A percentile compares a stretch with the other conserved stretches of the same genome.
Evolutionary conservation across 2,329 filamentous ascomycete genomes (phyloP).

Genomic region (Fusarium poae): DNA sequence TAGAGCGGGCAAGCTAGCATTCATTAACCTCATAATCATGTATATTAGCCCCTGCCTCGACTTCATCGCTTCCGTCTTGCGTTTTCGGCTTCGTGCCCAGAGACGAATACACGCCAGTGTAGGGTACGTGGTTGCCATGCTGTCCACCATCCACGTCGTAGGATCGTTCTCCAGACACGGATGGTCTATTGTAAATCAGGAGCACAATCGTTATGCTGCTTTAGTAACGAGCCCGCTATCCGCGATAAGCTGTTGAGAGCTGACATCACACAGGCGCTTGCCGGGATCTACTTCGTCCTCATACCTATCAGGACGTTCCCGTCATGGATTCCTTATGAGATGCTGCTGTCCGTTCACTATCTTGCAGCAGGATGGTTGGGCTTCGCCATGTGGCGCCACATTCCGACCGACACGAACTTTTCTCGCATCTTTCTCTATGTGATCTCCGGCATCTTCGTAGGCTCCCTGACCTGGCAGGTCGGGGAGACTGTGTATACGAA

Average conservation of each 20-base stretch:
- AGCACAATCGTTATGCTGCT: constrained; percentile 10
- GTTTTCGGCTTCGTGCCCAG: constrained; percentile 12
- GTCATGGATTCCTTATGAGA: constrained; percentile 7
- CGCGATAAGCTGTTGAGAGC: background rate
- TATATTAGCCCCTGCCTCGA: constrained; percentile 19
- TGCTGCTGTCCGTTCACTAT: background rate
- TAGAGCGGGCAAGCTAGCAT: constrained; percentile 17
- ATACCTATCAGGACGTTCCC: constrained; percentile 1
- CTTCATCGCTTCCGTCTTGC: constrained; percentile 14
- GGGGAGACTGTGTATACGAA: constrained; percentile 4
- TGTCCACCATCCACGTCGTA: constrained; percentile 15
- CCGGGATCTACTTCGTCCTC: background rate
- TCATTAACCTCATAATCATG: constrained; percentile 17
- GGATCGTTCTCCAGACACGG: constrained; percentile 7
- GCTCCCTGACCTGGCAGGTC: background rate
- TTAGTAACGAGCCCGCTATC: constrained; percentile 7
- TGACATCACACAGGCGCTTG: constrained; percentile 1
- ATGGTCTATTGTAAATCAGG: constrained; percentile 4
- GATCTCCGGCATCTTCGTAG: background rate
- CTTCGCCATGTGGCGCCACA: constrained; percentile 9
- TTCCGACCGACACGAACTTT: background rate
- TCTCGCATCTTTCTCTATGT: background rate
- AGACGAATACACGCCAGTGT: constrained; percentile 14
- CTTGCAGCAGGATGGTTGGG: background rate
- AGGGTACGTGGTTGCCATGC: constrained; percentile 12